Evolutionary conservation across 768 basidiomycete species (phyloP).

Genomic region (Russula lepida): DNA sequence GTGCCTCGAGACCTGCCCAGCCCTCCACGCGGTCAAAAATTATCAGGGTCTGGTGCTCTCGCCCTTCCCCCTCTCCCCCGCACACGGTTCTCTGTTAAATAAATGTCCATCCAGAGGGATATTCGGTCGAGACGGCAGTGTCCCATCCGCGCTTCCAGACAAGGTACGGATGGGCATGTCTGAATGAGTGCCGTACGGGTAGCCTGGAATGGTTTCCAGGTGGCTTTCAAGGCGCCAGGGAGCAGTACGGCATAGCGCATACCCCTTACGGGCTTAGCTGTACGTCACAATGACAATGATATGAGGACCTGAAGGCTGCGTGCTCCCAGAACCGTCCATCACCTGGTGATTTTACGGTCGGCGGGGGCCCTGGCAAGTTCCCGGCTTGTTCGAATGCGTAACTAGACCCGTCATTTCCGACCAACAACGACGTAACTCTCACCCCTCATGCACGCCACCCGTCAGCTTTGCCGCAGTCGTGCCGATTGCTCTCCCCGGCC

Average conservation of each 20-base stretch:
- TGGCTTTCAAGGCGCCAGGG: background rate
- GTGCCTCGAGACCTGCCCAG: conserved; percentile 14
- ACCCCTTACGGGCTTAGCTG: background rate
- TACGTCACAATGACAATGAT: conserved; percentile 16
- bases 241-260: conserved; percentile 14
- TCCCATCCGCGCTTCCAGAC: background rate
- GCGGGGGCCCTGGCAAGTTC: conserved; percentile 4
- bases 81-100: background rate
- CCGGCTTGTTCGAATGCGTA: conserved; percentile 17
- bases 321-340: background rate
- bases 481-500: conserved; percentile 4
- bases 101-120: background rate
- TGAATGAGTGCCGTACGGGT: conserved; percentile 1
- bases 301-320: conserved; percentile 3
- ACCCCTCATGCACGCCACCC: conserved; percentile 15
- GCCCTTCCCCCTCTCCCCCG: background rate
- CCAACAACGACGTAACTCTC: conserved; percentile 8
- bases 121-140: background rate
- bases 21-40: conserved; percentile 7
- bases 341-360: background rate
- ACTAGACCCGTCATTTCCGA: conserved; percentile 11
- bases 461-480: conserved; percentile 7
- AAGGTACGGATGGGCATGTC: background rate
- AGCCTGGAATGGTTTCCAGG: background rate
- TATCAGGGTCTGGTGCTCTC: conserved; percentile 2